Conservation (phyloP, 1,139 yeast species). For the Spathaspora sp. region DNA sequence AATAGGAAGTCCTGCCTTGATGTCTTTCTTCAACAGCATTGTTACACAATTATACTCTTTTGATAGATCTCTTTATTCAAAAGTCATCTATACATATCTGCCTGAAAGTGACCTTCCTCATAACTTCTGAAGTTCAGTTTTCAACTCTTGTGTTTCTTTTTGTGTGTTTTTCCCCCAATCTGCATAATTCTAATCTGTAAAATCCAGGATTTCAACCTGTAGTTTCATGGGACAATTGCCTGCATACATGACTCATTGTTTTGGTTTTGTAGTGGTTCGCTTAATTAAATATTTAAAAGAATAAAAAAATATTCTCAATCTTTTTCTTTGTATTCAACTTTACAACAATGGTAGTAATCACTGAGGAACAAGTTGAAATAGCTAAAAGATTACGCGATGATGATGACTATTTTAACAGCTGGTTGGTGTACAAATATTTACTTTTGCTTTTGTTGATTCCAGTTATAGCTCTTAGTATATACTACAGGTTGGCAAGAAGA, state of each 20-base stretch:
- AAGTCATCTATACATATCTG: no score
- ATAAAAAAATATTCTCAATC: no score
- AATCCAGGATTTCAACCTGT: not conserved
- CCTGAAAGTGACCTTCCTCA: no score
- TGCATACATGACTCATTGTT: not conserved
- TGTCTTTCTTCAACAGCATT: no score
- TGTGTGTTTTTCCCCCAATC: not conserved
- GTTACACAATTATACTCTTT: no score
- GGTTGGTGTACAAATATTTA: not conserved
- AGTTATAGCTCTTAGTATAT: not conserved
- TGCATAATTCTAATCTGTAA: not conserved
- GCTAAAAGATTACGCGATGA: no score
- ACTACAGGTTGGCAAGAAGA: not conserved
- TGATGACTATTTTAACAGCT: not conserved
- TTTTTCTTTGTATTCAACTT: constrained; percentile 17
- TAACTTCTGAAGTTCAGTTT: no score
- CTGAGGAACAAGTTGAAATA: no score
- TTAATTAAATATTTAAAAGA: no score
- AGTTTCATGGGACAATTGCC: not conserved
- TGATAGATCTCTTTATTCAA: no score
- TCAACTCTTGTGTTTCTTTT: not conserved
- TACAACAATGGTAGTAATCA: no score
- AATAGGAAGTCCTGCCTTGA: no score
- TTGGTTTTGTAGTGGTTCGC: not conserved
- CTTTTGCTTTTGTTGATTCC: constrained; percentile 5